These are phyloP conservation scores for Candida bentonensis DNA, from an alignment of 805 yeast genomes.

Conservation along the genomic window DNA sequence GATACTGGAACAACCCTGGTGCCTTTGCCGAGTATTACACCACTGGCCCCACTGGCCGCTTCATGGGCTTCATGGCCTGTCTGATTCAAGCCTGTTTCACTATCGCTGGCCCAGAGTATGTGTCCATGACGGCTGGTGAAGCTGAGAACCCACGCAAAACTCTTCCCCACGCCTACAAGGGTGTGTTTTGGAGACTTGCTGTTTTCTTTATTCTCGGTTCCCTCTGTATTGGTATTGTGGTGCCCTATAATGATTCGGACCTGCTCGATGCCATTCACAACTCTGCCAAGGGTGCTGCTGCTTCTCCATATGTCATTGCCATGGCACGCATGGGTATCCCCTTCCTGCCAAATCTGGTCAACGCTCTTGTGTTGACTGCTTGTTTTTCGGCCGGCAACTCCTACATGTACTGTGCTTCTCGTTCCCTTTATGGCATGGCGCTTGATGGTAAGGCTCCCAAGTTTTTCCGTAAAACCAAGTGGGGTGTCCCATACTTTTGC, in stretches of 20 bases:
- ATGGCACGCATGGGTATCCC: slow-evolving; percentile 29
- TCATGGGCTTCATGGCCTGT: slow-evolving; percentile 60
- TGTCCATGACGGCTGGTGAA: slow-evolving; percentile 45
- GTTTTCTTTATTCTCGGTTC: slow-evolving; percentile 37
- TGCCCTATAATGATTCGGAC: slow-evolving; percentile 36
- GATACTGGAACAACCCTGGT: slow-evolving; percentile 40
- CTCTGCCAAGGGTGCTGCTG: slow-evolving; percentile 34
- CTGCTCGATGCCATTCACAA: slow-evolving; percentile 31
- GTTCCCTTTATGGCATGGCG: slow-evolving; percentile 47
- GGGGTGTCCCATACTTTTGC: slow-evolving; percentile 39
- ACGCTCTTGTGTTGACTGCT: slow-evolving; percentile 46
- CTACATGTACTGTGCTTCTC: slow-evolving; percentile 47
- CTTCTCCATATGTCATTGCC: slow-evolving; percentile 38
- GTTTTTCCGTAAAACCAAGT: slow-evolving; percentile 33
- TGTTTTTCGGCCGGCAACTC: slow-evolving; percentile 53
- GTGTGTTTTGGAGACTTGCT: slow-evolving; percentile 36
- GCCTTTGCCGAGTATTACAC: slow-evolving; percentile 44
- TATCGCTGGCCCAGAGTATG: slow-evolving; percentile 38
- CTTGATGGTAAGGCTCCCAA: slow-evolving; percentile 38
- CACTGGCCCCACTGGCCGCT: slow-evolving; percentile 46
- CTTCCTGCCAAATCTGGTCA: slow-evolving; percentile 30
- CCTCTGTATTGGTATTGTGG: slow-evolving; percentile 40
- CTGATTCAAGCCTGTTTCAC: slow-evolving; percentile 62
- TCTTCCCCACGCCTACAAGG: slow-evolving; percentile 41
- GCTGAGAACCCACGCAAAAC: slow-evolving; percentile 41